phyloP scores from a whole-genome alignment of 2,329 filamentous ascomycete species.

The Onygenales sp. region DNA sequence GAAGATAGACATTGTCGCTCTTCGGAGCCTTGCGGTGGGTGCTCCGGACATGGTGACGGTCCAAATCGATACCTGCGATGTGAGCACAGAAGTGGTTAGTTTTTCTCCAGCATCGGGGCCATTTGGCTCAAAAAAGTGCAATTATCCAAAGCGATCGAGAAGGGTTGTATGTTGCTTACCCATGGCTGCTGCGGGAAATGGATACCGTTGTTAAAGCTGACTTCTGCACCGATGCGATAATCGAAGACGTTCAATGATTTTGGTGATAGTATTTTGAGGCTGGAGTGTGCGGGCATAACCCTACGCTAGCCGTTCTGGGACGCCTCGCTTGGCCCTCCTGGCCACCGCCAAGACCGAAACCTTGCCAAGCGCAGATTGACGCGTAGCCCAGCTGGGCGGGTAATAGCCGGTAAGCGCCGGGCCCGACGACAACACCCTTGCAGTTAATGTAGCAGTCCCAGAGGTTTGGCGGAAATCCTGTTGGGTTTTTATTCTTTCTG shows the following conservation, averaged over 20 bases:
- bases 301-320: slow-evolving; percentile 29
- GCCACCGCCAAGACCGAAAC: slow-evolving; percentile 39
- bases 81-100: not conserved
- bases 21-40: slow-evolving; percentile 88
- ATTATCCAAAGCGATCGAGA: not conserved
- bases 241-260: slow-evolving; percentile 3
- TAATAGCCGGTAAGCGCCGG: too few relatives aligned
- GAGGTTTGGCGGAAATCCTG: too few relatives aligned
- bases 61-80: slow-evolving; percentile 44
- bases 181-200: slow-evolving; percentile 33
- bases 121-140: not conserved
- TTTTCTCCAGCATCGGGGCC: not conserved
- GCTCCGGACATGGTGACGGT: slow-evolving; percentile 54
- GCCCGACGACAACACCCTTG: too few relatives aligned
- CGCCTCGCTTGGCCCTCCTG: not conserved
- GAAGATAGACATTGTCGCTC: slow-evolving; percentile 96
- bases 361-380: not conserved
- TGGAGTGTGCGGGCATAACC: slow-evolving; percentile 33
- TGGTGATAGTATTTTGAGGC: slow-evolving; percentile 1
- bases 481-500: too few relatives aligned
- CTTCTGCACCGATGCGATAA: slow-evolving; percentile 6
- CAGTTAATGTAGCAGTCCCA: too few relatives aligned
- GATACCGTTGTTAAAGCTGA: slow-evolving; percentile 26
- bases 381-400: not conserved
- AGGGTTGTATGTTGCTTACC: slow-evolving; percentile 22